These are phyloP conservation scores for Chlamydomonas incerta DNA, from an alignment of 139 green algal genomes.

Conservation along the genomic window DNA sequence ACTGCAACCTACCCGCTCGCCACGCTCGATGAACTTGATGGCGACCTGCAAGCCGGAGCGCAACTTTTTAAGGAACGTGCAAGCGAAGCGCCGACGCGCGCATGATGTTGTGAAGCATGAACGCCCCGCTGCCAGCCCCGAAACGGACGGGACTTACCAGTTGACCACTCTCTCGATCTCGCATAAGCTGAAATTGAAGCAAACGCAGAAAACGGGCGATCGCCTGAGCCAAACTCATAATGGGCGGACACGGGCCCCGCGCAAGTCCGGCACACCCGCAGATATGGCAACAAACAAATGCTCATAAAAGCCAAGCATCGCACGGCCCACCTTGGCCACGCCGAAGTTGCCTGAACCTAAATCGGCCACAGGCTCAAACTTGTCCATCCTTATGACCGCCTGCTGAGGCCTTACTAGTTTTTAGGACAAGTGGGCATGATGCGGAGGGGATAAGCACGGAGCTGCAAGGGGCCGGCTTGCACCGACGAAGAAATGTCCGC, in stretches of 20 bases:
- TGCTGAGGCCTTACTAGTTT: too few relatives aligned
- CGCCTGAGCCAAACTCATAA: too few relatives aligned
- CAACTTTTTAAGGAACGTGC: too few relatives aligned
- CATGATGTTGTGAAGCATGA: too few relatives aligned
- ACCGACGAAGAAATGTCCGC: too few relatives aligned
- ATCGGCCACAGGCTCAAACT: conserved; percentile 58
- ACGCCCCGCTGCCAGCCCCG: neutral
- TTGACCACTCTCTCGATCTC: conserved; percentile 54
- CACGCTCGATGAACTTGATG: conserved; percentile 74
- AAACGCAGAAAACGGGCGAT: too few relatives aligned
- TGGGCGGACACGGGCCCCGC: too few relatives aligned
- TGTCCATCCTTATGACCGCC: neutral
- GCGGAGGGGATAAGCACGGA: too few relatives aligned
- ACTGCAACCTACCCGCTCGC: conserved; percentile 44
- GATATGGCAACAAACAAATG: neutral
- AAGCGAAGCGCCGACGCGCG: neutral
- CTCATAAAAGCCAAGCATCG: neutral
- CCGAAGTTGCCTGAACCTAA: conserved; percentile 97
- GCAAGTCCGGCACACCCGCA: too few relatives aligned
- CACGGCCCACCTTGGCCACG: conserved; percentile 74
- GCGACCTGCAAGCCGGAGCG: conserved; percentile 36
- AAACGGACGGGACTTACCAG: conserved; percentile 27
- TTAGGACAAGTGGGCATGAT: too few relatives aligned
- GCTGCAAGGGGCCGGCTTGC: too few relatives aligned
- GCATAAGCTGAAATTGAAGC: conserved; percentile 49